phyloP scores from a whole-genome alignment of 305 asterid species.

The Coffea humblotiana region DNA sequence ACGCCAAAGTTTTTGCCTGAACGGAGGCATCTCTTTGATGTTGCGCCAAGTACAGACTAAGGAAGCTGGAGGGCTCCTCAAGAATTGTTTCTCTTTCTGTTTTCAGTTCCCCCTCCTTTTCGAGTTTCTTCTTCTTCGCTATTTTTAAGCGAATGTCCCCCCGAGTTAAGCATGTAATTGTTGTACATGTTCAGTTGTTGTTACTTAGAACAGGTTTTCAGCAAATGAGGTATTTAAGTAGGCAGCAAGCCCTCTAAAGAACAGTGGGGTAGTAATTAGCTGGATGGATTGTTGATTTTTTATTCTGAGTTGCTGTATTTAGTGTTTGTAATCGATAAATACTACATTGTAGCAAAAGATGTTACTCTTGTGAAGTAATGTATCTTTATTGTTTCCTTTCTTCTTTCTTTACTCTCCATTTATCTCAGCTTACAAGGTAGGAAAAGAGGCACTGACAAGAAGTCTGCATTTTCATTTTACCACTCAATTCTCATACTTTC shows the following conservation, averaged over 20 bases:
- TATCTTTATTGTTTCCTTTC: not conserved
- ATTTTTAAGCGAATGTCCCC: constrained; percentile 9
- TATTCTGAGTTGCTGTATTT: constrained; percentile 6
- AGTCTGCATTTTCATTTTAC: not conserved
- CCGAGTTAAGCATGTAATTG: constrained; percentile 7
- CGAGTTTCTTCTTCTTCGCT: not conserved
- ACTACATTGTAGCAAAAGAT: constrained; percentile 12
- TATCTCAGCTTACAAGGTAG: not conserved
- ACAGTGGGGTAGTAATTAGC: constrained; percentile 7
- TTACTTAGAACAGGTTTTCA: constrained; percentile 10
- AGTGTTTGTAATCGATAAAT: constrained; percentile 17
- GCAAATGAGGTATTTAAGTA: constrained; percentile 13
- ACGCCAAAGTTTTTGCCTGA: constrained; percentile 37
- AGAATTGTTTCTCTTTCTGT: constrained; percentile 9
- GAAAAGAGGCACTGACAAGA: not conserved
- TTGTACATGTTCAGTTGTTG: constrained; percentile 27
- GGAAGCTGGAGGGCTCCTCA: constrained; percentile 15
- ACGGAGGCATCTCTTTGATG: constrained; percentile 20
- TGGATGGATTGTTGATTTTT: constrained; percentile 3
- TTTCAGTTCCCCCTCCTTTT: not conserved
- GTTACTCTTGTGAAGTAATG: constrained; percentile 6
- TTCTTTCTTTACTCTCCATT: no score
- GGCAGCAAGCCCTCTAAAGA: constrained; percentile 15
- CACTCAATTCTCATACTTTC: not conserved
- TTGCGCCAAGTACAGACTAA: constrained; percentile 16